Evolutionary conservation across 257 asterid species (phyloP).

Genomic region (Forsythia viridissima): DNA sequence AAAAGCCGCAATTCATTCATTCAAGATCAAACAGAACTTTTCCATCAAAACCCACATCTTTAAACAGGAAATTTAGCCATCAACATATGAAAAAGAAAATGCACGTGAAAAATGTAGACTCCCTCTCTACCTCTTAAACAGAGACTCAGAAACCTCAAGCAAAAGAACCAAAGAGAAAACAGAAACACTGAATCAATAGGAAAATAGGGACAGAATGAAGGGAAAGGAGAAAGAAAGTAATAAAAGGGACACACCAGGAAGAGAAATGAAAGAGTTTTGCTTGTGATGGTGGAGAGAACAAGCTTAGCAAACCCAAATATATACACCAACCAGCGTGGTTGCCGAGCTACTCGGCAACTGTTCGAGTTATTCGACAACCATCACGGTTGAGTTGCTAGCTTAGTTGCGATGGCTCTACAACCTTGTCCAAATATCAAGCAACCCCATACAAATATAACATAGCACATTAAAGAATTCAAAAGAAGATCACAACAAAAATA

Average conservation of each 20-base stretch:
- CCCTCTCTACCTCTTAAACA: neutral
- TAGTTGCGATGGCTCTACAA: too few relatives aligned
- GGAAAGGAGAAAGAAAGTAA: neutral
- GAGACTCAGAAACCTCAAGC: neutral
- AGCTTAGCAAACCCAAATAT: constrained; percentile 16
- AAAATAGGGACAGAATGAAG: neutral
- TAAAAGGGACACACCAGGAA: neutral
- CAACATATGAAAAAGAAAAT: neutral
- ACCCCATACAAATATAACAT: too few relatives aligned
- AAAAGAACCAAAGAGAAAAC: neutral
- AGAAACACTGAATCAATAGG: neutral
- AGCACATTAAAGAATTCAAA: too few relatives aligned
- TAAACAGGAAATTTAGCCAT: neutral
- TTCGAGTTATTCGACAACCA: too few relatives aligned
- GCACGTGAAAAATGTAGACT: neutral
- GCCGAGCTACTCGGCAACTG: too few relatives aligned
- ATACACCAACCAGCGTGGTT: neutral
- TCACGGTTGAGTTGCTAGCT: too few relatives aligned
- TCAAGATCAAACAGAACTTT: neutral
- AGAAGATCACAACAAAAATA: too few relatives aligned
- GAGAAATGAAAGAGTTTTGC: constrained; percentile 27
- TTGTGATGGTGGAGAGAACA: constrained; percentile 25
- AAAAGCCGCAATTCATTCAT: neutral
- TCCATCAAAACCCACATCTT: neutral
- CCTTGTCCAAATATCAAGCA: too few relatives aligned